A percentile compares a stretch with the other conserved stretches of the same genome.
phyloP scores from a whole-genome alignment of 140 eudicot genomes.

The Anethum foeniculum region DNA sequence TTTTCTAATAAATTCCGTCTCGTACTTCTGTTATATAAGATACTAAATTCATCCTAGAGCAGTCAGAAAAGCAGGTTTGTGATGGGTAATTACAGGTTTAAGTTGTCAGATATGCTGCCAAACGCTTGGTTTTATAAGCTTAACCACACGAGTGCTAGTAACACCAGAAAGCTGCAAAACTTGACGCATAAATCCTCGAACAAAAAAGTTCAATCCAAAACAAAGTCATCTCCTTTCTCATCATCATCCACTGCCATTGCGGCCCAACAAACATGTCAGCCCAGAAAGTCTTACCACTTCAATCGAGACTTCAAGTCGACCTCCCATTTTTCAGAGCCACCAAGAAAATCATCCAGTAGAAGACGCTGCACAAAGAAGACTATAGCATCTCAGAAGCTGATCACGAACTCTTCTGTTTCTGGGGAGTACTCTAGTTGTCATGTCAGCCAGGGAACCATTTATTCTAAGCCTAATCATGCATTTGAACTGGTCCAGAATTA shows the following conservation, averaged over 20 bases:
- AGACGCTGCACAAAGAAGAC: no score
- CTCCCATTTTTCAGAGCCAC: not conserved
- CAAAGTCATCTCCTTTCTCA: not conserved
- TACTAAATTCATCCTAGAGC: not conserved
- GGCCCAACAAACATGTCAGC: not conserved
- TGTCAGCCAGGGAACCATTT: not conserved
- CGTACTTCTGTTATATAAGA: not conserved
- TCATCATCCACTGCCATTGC: not conserved
- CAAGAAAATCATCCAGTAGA: not conserved
- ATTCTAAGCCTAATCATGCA: not conserved
- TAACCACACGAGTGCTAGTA: not conserved
- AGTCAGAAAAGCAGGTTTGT: not conserved
- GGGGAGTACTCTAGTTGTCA: not conserved
- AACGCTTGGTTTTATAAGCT: slow-evolving; percentile 5
- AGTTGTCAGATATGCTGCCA: slow-evolving; percentile 6
- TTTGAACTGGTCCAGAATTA: not conserved
- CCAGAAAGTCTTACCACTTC: not conserved
- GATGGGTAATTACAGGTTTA: slow-evolving; percentile 3
- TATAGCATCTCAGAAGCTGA: not conserved
- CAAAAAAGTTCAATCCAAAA: not conserved
- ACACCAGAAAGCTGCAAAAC: not conserved
- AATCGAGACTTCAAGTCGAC: not conserved
- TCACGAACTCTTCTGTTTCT: not conserved
- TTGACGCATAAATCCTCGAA: not conserved
- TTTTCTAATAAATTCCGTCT: not conserved